A percentile compares a stretch with the other conserved stretches of the same genome.
phyloP scores from a whole-genome alignment of 2,329 filamentous ascomycete genomes.

The Colletotrichum sp. region DNA sequence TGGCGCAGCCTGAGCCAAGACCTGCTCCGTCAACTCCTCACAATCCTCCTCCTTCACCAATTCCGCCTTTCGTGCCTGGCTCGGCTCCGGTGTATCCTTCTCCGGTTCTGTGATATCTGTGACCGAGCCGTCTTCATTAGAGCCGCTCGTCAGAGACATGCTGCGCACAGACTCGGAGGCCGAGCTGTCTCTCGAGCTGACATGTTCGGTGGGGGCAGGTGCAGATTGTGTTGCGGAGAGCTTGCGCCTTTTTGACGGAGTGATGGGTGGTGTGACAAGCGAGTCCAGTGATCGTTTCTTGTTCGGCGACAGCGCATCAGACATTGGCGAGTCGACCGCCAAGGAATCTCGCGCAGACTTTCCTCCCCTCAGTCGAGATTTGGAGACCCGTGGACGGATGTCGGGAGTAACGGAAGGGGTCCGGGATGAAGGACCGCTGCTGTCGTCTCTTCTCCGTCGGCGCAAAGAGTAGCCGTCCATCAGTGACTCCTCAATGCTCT shows the following conservation, averaged over 20 bases:
- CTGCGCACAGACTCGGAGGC: conserved; percentile 32
- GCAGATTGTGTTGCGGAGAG: conserved; percentile 30
- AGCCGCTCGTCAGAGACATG: conserved; percentile 35
- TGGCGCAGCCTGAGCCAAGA: conserved; percentile 19
- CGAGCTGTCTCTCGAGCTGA: conserved; percentile 44
- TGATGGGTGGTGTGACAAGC: conserved; percentile 59
- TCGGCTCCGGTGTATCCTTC: conserved; percentile 48
- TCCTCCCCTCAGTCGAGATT: conserved; percentile 32
- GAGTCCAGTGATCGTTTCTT: conserved; percentile 47
- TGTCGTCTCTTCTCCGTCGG: conserved; percentile 56
- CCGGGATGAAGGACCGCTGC: conserved; percentile 54
- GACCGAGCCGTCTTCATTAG: conserved; percentile 32
- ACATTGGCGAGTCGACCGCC: conserved; percentile 21
- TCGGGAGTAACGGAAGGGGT: conserved; percentile 52
- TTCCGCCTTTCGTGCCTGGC: conserved; percentile 33
- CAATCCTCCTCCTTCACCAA: conserved; percentile 38
- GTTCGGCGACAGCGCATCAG: conserved; percentile 33
- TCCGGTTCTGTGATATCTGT: conserved; percentile 58
- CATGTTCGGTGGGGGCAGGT: conserved; percentile 12
- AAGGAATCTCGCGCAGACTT: conserved; percentile 18
- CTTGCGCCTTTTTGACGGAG: conserved; percentile 58
- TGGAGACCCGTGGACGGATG: conserved; percentile 14
- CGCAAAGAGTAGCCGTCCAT: conserved; percentile 62
- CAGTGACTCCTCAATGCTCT: conserved; percentile 58
- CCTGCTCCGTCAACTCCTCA: conserved; percentile 22